Evolutionary conservation across 2,329 filamentous ascomycete species (phyloP), one percentile per base, ranked within the genome.

Genomic region (Fusarium sp.): DNA sequence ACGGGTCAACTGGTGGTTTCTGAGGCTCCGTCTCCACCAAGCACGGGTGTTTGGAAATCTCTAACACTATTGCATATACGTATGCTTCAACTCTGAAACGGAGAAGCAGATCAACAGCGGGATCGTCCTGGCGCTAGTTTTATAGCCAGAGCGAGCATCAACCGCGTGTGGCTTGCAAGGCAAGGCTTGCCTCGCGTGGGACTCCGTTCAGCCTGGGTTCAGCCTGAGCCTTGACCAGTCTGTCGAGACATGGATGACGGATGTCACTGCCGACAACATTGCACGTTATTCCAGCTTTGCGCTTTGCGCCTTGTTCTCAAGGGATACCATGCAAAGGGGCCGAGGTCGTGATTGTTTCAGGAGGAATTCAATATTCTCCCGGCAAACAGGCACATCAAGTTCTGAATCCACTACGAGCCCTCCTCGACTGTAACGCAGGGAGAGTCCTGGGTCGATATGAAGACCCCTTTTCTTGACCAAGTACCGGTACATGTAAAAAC

Each of bases 71-170:
- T 45, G 60, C 45, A 64, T 36, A 52, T 66, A 59, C 63, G 46
- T 66, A 31, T 31, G 63, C 60, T 54, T 72, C 61, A 58, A 50
- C 50, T 74, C 69, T 74, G 72, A 74, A 74, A 74, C 72, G 52
- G 11, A 64, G 53, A 52, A 51, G 59, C 58, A 69, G 71, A 75
- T 75, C 69, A 66, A 65, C 26, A 36, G 33, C 51, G 46, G 51
- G 63, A 72, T 72, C 71, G 63, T 60, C 71, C 58, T 61, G 42
- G 53, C 62, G 58, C 56, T 71, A 66, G 50, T 38, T 51, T 60
- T 46, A 33, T 59, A 42, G 42, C 53, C 36, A 57, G 57, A 46
- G 33, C 34, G 57, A 46, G 33, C 34, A 38, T 48, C 38, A 20
- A 51, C 58, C 54, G 42, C 42, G 36, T 53, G 57, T 58, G 63